Conservation (phyloP, 257 asterid species). For the Solanum bulbocastanum region DNA sequence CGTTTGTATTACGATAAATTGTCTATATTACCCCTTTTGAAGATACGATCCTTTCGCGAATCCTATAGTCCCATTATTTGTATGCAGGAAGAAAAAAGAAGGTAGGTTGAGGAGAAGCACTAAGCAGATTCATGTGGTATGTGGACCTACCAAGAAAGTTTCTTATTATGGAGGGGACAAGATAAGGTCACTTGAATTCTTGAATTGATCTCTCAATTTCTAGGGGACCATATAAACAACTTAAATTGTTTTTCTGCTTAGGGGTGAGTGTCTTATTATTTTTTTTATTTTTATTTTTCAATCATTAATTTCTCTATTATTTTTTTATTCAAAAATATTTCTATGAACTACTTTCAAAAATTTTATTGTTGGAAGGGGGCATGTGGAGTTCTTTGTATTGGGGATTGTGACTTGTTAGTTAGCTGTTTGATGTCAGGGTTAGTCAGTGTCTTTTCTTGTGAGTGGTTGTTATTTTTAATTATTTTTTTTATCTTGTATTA, state of each 20-base stretch:
- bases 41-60: not conserved
- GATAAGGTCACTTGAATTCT: slow-evolving; percentile 27
- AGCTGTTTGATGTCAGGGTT: slow-evolving; percentile 3
- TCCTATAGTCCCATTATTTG: not conserved
- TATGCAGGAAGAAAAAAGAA: not conserved
- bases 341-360: not conserved
- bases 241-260: not conserved
- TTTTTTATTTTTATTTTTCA: not conserved
- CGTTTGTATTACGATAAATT: not conserved
- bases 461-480: not conserved
- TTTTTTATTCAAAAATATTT: not conserved
- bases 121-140: slow-evolving; percentile 1
- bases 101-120: not conserved
- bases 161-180: slow-evolving; percentile 16
- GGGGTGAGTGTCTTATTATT: slow-evolving; percentile 6
- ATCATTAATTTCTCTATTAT: not conserved
- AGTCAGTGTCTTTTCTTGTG: not conserved
- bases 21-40: accelerated
- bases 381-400: not conserved
- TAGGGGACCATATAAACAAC: not conserved
- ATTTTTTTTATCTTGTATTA: not conserved
- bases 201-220: slow-evolving; percentile 9
- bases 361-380: not conserved
- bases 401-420: slow-evolving; percentile 1
- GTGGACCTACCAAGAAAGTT: slow-evolving; percentile 8